These are phyloP conservation scores for Papilionanthe hybrid DNA, from an alignment of 116 monocot species.

Conservation along the genomic window DNA sequence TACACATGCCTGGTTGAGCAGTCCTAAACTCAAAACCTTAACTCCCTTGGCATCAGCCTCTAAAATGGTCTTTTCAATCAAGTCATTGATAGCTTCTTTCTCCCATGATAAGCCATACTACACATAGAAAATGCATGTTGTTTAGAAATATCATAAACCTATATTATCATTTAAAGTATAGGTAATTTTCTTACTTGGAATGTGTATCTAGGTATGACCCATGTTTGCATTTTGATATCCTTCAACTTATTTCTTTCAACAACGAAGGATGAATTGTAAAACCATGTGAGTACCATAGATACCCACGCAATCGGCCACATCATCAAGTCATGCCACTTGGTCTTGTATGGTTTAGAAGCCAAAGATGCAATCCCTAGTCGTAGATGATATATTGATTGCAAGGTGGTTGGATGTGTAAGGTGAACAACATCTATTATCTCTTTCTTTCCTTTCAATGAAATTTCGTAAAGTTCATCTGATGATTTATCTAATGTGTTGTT, in stretches of 20 bases:
- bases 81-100: constrained; percentile 49
- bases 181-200: constrained; percentile 48
- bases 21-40: constrained; percentile 58
- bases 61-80: constrained; percentile 56
- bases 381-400: constrained; percentile 45
- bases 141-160: neutral
- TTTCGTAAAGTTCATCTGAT: constrained; percentile 41
- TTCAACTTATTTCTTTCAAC: constrained; percentile 55
- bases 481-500: constrained; percentile 49
- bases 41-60: constrained; percentile 62
- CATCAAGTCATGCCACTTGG: constrained; percentile 33
- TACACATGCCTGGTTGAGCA: constrained; percentile 48
- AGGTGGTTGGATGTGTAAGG: constrained; percentile 41
- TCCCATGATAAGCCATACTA: constrained; percentile 51
- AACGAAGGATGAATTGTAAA: constrained; percentile 48
- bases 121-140: constrained; percentile 3
- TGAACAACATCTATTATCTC: constrained; percentile 50
- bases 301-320: constrained; percentile 45
- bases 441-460: constrained; percentile 34
- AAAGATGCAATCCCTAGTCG: constrained; percentile 46
- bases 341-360: constrained; percentile 39
- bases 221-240: constrained; percentile 58
- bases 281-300: constrained; percentile 46
- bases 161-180: neutral
- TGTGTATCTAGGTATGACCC: constrained; percentile 65